Evolutionary conservation across 1,284 basidiomycete species (phyloP).

Genomic region (Cryptococcus wingfieldii): DNA sequence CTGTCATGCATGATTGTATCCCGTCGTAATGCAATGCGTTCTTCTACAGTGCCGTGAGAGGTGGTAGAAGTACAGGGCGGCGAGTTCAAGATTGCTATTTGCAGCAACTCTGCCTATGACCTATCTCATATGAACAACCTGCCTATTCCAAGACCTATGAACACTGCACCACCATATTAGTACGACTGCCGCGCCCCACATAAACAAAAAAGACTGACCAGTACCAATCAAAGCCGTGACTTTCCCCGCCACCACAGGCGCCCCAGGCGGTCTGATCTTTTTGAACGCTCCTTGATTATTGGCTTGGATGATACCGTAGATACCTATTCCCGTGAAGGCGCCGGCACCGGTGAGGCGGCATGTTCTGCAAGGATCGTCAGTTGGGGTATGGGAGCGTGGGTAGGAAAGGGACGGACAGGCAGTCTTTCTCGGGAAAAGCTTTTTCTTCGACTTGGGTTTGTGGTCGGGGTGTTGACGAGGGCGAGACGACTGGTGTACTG

Average conservation of each 20-base stretch:
- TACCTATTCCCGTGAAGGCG: conserved; percentile 41
- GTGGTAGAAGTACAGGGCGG: background rate
- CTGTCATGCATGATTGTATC: background rate
- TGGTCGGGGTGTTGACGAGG: too few relatives aligned
- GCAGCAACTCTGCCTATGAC: too few relatives aligned
- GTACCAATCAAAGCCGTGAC: conserved; percentile 36
- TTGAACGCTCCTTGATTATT: conserved; percentile 37
- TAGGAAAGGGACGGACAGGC: conserved; percentile 7
- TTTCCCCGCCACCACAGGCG: conserved; percentile 28
- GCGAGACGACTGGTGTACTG: too few relatives aligned
- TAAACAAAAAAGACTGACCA: conserved; percentile 24
- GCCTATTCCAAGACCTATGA: conserved; percentile 16
- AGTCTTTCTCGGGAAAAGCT: conserved; percentile 10
- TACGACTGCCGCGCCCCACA: background rate
- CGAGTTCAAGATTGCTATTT: background rate
- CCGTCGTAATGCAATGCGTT: background rate
- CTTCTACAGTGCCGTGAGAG: too few relatives aligned
- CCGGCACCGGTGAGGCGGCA: conserved; percentile 42
- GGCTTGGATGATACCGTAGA: conserved; percentile 41
- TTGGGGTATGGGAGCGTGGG: background rate
- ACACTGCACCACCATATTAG: conserved; percentile 6
- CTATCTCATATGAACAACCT: conserved; percentile 10
- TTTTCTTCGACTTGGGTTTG: background rate
- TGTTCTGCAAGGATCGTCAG: conserved; percentile 20
- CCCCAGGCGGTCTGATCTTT: conserved; percentile 28